These are phyloP conservation scores for Entrophospora sp. DNA, from an alignment of 192 early-diverging fungal species.

Conservation along the genomic window DNA sequence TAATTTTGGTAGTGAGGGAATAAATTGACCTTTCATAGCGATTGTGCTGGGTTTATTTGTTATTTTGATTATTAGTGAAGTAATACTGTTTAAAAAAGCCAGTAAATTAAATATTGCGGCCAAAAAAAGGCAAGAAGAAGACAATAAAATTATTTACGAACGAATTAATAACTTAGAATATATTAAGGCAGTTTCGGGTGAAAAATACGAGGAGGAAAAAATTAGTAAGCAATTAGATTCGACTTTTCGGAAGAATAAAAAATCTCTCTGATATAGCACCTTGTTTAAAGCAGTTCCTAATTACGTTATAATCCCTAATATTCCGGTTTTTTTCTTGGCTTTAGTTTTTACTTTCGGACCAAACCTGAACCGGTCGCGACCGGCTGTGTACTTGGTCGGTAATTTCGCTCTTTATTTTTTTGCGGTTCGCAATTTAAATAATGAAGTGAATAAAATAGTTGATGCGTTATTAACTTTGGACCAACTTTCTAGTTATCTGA, in stretches of 20 bases:
- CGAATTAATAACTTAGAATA: conserved; percentile 15
- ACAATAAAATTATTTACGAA: conserved; percentile 16
- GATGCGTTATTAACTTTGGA: neutral
- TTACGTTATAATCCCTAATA: neutral
- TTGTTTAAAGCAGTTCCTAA: neutral
- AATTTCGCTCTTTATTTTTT: neutral
- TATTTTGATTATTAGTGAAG: neutral
- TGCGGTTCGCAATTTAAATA: neutral
- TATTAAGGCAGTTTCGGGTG: neutral
- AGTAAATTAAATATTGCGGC: conserved; percentile 8
- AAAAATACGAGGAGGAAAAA: conserved; percentile 2
- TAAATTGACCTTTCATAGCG: neutral
- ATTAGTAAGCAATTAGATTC: neutral
- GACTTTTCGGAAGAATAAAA: neutral
- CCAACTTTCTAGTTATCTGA: neutral
- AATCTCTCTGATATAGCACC: neutral
- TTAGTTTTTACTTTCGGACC: neutral
- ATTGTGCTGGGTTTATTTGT: neutral
- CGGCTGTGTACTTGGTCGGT: neutral
- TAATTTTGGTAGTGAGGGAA: neutral
- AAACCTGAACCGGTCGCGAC: neutral
- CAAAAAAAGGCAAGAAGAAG: conserved; percentile 10
- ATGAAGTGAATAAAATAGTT: neutral
- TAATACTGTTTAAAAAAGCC: neutral
- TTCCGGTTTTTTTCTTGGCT: conserved; percentile 1